Conservation (phyloP, 768 basidiomycete genomes). For the Boletus insuetus region DNA sequence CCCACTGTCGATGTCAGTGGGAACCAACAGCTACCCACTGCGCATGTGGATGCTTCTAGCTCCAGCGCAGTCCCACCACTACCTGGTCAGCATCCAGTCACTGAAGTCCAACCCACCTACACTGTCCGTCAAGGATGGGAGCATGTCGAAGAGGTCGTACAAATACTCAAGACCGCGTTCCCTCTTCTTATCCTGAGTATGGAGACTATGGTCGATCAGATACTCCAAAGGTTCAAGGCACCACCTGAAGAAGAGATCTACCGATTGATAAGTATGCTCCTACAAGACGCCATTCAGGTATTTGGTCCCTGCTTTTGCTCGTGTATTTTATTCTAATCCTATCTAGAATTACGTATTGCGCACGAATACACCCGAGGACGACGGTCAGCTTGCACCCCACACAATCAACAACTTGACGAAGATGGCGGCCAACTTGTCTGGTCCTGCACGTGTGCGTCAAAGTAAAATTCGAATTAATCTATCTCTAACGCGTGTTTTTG, state of each 20-base stretch:
- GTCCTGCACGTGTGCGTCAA: slow-evolving; percentile 52
- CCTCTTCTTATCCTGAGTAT: slow-evolving; percentile 91
- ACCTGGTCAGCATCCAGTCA: slow-evolving; percentile 12
- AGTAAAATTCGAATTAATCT: background rate
- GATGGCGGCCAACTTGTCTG: slow-evolving; percentile 58
- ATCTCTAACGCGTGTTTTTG: background rate
- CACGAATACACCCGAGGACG: slow-evolving; percentile 65
- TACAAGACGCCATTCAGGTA: slow-evolving; percentile 86
- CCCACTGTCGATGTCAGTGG: slow-evolving; percentile 20
- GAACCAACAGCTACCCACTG: slow-evolving; percentile 18
- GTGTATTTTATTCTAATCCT: background rate
- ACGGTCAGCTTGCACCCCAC: slow-evolving; percentile 54
- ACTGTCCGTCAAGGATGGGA: slow-evolving; percentile 76
- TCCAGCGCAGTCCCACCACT: slow-evolving; percentile 9
- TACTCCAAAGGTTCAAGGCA: slow-evolving; percentile 84
- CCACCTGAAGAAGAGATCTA: slow-evolving; percentile 92
- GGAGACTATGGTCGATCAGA: slow-evolving; percentile 97
- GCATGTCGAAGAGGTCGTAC: slow-evolving; percentile 88
- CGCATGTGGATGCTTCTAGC: slow-evolving; percentile 18
- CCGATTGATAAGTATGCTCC: slow-evolving; percentile 80
- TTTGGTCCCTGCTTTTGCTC: slow-evolving; percentile 10
- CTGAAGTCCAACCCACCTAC: slow-evolving; percentile 26
- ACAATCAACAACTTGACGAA: slow-evolving; percentile 58
- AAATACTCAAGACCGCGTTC: slow-evolving; percentile 93
- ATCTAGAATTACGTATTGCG: slow-evolving; percentile 64